Conservation (phyloP, 2,329 filamentous ascomycete genomes). For the Didymella glomerata region DNA sequence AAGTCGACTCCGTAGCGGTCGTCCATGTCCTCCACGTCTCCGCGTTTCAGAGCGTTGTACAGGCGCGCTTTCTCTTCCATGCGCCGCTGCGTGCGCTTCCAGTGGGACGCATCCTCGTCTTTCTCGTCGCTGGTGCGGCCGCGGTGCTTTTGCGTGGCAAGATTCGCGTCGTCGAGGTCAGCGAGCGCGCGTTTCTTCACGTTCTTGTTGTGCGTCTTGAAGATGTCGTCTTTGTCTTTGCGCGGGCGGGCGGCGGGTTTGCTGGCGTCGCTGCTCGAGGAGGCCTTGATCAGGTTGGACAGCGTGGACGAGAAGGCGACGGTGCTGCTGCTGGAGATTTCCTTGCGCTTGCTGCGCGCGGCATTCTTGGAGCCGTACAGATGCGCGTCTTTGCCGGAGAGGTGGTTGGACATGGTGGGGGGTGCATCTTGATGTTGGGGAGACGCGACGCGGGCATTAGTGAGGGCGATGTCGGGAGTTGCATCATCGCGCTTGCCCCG, state of each 20-base stretch:
- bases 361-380: constrained; percentile 82
- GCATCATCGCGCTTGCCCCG: constrained; percentile 21
- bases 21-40: constrained; percentile 73
- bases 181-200: constrained; percentile 68
- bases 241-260: constrained; percentile 56
- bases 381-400: constrained; percentile 64
- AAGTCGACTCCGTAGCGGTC: constrained; percentile 84
- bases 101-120: constrained; percentile 63
- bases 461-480: constrained; percentile 40
- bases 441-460: constrained; percentile 5
- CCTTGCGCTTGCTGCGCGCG: constrained; percentile 61
- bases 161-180: constrained; percentile 64
- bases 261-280: constrained; percentile 48
- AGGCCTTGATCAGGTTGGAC: constrained; percentile 73
- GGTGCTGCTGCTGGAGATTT: constrained; percentile 73
- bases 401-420: constrained; percentile 21
- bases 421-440: background rate
- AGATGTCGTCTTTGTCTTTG: constrained; percentile 74
- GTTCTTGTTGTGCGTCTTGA: constrained; percentile 71
- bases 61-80: constrained; percentile 91
- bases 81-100: constrained; percentile 75
- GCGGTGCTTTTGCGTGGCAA: constrained; percentile 66
- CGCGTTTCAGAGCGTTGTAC: constrained; percentile 89
- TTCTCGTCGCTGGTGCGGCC: constrained; percentile 65
- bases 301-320: constrained; percentile 91